Evolutionary conservation across 116 monocot species (phyloP).

Genomic region (Trichopus zeylanicus): DNA sequence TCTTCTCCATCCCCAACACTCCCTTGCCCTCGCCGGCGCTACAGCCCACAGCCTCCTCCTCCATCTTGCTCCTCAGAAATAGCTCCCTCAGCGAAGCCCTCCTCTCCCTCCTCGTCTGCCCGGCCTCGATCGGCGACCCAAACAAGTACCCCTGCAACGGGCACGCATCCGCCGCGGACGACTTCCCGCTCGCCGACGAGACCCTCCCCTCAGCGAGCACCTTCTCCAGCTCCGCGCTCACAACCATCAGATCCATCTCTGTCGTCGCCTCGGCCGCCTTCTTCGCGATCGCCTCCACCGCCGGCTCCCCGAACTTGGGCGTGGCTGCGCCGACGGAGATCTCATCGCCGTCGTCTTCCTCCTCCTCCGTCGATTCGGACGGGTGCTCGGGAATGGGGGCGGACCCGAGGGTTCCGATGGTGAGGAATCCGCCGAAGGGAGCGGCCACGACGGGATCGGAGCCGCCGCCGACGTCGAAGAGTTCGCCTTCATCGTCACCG

Average conservation of each 20-base stretch:
- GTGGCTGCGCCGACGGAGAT: background rate
- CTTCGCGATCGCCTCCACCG: conserved; percentile 19
- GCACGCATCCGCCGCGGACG: conserved; percentile 11
- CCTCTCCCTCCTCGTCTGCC: conserved; percentile 8
- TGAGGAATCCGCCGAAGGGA: conserved; percentile 28
- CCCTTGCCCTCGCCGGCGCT: background rate
- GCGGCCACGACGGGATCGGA: background rate
- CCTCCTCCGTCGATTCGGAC: background rate
- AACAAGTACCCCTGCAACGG: conserved; percentile 51
- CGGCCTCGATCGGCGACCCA: conserved; percentile 29
- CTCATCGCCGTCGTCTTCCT: background rate
- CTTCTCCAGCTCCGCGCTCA: conserved; percentile 40
- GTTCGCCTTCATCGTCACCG: background rate
- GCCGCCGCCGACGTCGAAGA: background rate
- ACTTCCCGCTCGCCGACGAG: conserved; percentile 17
- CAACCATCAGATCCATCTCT: conserved; percentile 33
- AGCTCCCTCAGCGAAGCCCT: conserved; percentile 50
- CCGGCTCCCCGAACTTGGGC: background rate
- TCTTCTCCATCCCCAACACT: too few relatives aligned
- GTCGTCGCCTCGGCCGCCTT: conserved; percentile 33
- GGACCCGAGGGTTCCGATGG: conserved; percentile 43
- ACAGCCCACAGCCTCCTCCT: conserved; percentile 3
- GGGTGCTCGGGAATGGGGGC: conserved; percentile 5
- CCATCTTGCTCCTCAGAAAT: conserved; percentile 28
- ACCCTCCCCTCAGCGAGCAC: conserved; percentile 22